Percentiles rank a stretch among this genome's conserved stretches.
phyloP scores from a whole-genome alignment of 257 asterid species.

The Scutellaria barbata region DNA sequence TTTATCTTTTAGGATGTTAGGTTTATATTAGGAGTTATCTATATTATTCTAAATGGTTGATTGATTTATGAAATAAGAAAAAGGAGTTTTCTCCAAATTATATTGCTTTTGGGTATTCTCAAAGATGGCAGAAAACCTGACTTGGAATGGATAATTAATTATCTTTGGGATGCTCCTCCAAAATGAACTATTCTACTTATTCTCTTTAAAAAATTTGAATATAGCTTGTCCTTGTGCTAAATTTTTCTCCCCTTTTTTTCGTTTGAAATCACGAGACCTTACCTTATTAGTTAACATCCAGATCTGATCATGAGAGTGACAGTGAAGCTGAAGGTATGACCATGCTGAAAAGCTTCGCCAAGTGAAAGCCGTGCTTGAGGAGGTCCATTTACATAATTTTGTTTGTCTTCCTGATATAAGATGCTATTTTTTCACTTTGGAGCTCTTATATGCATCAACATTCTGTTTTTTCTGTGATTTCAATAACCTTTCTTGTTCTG shows the following conservation, averaged over 20 bases:
- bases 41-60: too few relatives aligned
- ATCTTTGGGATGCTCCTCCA: background rate
- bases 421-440: too few relatives aligned
- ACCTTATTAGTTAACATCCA: conserved; percentile 37
- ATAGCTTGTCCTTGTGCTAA: background rate
- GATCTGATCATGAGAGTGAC: conserved; percentile 93
- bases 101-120: too few relatives aligned
- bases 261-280: background rate
- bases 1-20: too few relatives aligned
- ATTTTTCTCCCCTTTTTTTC: background rate
- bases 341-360: conserved; percentile 99
- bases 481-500: background rate
- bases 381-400: conserved; percentile 55
- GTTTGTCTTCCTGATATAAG: conserved; percentile 6
- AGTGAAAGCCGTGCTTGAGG: conserved; percentile 99
- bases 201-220: background rate
- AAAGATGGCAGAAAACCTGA: too few relatives aligned
- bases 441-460: background rate
- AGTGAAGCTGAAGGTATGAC: conserved; percentile 96
- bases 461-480: background rate
- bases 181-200: background rate
- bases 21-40: too few relatives aligned
- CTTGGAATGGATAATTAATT: too few relatives aligned
- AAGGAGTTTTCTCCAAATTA: too few relatives aligned
- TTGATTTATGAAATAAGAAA: too few relatives aligned